Evolutionary conservation across 352 stramenopile genomes (phyloP), one percentile per base, ranked within the genome.

Genomic region (Phytopythium ostracodes): DNA sequence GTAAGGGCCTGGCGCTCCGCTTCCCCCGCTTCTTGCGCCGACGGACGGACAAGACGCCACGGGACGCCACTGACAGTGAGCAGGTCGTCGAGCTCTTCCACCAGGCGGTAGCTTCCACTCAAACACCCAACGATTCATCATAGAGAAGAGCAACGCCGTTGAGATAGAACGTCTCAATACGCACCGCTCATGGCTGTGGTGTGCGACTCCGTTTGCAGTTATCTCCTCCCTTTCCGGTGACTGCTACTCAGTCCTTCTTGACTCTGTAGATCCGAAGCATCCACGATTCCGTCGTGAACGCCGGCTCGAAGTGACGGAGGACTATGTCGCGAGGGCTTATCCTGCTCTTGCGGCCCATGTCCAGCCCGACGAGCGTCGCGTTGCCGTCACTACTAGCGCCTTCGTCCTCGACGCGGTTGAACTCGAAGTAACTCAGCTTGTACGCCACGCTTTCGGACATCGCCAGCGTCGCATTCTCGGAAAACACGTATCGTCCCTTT

Each of bases 21-120:
- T 99, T 99, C 74, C 98, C 98, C n/a, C 90, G 98, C 6, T 99
- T 99, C 69, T 65, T 99, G 55, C 89, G 97, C 2, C 73, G 97
- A 61, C 87, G 98, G 57, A 73, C 88, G 0, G 98, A 99, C 78
- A 99, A 99, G 72, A 83, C 84, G 18, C 87, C 92, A 7, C 78
- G 97, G 52, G 76, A 99, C 29, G 97, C 97, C 22, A 99, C 98
- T 0, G 94, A 84, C 6, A 94, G 90, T 53, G 86, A 98, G 29
- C 96, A 99, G 73, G 92, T 99, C 8, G 47, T 73, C 2, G 70
- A 84, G 64, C 64, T 91, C 18, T 93, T 88, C 46, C 55, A 66
- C n/a, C 71, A 88, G 51, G 36, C 53, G 17, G 35, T 22, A 2
- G 20, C 31, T 24, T 24, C 25, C 25, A 8, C 25, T 24, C 47